Evolutionary conservation across 2,329 filamentous ascomycete species (phyloP), one percentile per base, ranked within the genome.

Genomic region (Aspergillus oerlinghausenensis): DNA sequence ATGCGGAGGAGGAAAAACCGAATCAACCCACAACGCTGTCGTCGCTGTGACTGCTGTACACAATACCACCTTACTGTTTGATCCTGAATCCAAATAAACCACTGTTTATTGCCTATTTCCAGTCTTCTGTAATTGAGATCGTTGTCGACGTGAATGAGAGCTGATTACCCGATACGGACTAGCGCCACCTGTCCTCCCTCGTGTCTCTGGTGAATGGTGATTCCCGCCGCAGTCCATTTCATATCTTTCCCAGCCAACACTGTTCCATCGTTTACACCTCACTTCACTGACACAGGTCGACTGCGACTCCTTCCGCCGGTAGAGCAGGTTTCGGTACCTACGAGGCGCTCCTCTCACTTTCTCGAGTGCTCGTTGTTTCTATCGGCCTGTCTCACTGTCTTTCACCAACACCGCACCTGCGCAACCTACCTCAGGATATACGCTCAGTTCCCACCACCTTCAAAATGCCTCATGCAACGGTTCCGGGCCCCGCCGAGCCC

Each of bases 381-480:
- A 38, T 38, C 32, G 14, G 32, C 32, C 32, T 38, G 32, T 38
- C 32, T 21, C 11, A 43, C 40, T 10, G 5, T 6, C 42, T 10
- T 43, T 19, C 28, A 52, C 49, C 48, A 38, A 52, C 35, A 47
- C 26, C 25, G 9, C 26, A 28, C n/a, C 52, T 51, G 26, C 35
- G 6, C 25, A 8, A 11, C 47, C 28, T 50, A 28, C 26, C 19
- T 10, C 40, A 56, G 53, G 35, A 25, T n/a, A 53, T 45, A 51
- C 48, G 25, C 35, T 42, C 53, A 17, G 45, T 49, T 26, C 25
- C 8, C 21, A 6, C 23, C 45, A n/a, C 19, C 21, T 47, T 42
- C 55, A 70, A 56, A 43, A 77, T 77, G 74, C 72, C 74, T 63
- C 73, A 76, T 63, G 70, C 74, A 25, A 74, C 73, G 2, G 64